Conservation (phyloP, 2,329 filamentous ascomycete species). For the Fusarium chlamydosporum region DNA sequence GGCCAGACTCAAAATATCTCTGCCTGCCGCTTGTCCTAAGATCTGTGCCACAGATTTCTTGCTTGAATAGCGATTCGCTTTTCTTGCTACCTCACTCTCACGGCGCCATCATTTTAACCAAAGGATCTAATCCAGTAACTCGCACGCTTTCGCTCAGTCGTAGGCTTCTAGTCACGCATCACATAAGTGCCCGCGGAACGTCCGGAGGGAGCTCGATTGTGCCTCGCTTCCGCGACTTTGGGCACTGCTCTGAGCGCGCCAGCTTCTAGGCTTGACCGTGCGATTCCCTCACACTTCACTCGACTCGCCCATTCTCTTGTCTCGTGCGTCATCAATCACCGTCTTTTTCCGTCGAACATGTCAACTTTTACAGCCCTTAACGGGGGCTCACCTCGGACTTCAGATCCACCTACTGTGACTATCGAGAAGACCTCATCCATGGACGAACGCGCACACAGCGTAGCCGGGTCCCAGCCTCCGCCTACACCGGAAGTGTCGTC, state of each 20-base stretch:
- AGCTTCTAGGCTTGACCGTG: conserved; percentile 14
- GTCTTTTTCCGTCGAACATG: conserved; percentile 55
- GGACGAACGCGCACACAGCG: conserved; percentile 54
- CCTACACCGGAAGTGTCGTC: conserved; percentile 50
- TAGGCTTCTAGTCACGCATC: conserved; percentile 19
- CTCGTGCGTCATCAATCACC: conserved; percentile 11
- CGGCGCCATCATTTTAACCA: conserved; percentile 5
- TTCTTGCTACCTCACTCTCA: conserved; percentile 2
- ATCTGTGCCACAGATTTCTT: conserved; percentile 15
- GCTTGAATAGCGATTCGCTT: conserved; percentile 1
- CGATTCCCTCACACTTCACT: conserved; percentile 5
- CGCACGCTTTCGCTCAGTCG: conserved; percentile 3
- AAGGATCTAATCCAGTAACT: conserved; percentile 6
- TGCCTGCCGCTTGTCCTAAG: conserved; percentile 21
- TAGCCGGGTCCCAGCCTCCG: conserved; percentile 45
- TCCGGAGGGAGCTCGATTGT: conserved; percentile 32
- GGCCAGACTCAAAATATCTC: conserved; percentile 17
- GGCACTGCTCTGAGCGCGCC: conserved; percentile 9
- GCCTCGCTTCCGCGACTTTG: conserved; percentile 16
- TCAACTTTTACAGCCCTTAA: conserved; percentile 68
- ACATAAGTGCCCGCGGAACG: conserved; percentile 35
- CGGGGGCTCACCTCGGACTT: conserved; percentile 62
- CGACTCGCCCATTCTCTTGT: conserved; percentile 11
- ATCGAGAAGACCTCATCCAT: conserved; percentile 53
- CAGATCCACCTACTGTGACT: conserved; percentile 54